A percentile compares a stretch with the other conserved stretches of the same genome.
Evolutionary conservation across 805 yeast species (phyloP).

Genomic region (Candida qinlingensis): DNA sequence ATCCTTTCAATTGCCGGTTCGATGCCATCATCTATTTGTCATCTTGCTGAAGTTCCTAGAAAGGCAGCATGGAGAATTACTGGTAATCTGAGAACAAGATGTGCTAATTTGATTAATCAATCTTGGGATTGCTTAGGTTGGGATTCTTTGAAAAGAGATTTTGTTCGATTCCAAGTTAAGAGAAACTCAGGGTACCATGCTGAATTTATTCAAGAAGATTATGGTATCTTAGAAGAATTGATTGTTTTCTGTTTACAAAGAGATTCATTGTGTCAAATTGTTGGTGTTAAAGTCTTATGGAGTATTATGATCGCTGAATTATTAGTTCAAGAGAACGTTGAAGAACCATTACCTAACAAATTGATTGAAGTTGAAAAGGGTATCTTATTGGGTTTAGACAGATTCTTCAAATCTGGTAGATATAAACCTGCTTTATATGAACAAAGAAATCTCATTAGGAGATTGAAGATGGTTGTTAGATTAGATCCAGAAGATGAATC

Average conservation of each 20-base stretch:
- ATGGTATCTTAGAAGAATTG: slow-evolving; percentile 57
- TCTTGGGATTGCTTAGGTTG: slow-evolving; percentile 76
- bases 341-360: slow-evolving; percentile 49
- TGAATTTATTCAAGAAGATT: slow-evolving; percentile 52
- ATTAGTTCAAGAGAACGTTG: slow-evolving; percentile 49
- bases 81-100: slow-evolving; percentile 55
- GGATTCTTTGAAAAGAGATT: slow-evolving; percentile 50
- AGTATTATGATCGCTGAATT: slow-evolving; percentile 64
- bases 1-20: slow-evolving; percentile 55
- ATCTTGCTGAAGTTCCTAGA: slow-evolving; percentile 65
- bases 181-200: slow-evolving; percentile 69
- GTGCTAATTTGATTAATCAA: slow-evolving; percentile 47
- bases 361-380: slow-evolving; percentile 58
- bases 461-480: slow-evolving; percentile 43
- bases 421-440: slow-evolving; percentile 54
- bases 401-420: slow-evolving; percentile 50
- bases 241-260: slow-evolving; percentile 66
- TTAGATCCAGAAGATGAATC: slow-evolving; percentile 65
- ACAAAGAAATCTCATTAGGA: slow-evolving; percentile 46
- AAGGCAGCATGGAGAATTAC: slow-evolving; percentile 62
- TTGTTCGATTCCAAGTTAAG: slow-evolving; percentile 51
- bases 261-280: slow-evolving; percentile 51
- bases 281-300: slow-evolving; percentile 67
- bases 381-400: slow-evolving; percentile 58
- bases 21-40: slow-evolving; percentile 66